These are phyloP conservation scores for Didymella keratinophila DNA, from an alignment of 2,329 filamentous ascomycete species.

Conservation along the genomic window DNA sequence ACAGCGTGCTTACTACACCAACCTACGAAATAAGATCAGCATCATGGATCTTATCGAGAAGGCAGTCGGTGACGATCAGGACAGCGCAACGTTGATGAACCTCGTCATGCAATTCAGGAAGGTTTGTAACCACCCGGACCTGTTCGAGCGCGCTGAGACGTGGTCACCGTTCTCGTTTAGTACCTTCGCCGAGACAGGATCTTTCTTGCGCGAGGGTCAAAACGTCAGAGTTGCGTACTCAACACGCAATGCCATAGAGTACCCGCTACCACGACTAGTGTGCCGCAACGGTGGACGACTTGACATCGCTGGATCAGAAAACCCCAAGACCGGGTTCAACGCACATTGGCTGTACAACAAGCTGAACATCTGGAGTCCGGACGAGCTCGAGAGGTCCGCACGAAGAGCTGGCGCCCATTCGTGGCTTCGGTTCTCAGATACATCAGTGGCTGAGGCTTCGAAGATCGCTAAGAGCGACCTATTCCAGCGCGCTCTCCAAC, in stretches of 20 bases:
- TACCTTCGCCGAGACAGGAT: slow-evolving; percentile 94
- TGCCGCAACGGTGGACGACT: slow-evolving; percentile 82
- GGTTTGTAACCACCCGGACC: slow-evolving; percentile 96
- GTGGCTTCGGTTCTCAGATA: slow-evolving; percentile 87
- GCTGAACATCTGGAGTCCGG: slow-evolving; percentile 89
- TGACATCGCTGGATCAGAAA: slow-evolving; percentile 75
- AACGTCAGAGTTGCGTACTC: slow-evolving; percentile 86
- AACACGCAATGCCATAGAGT: slow-evolving; percentile 84
- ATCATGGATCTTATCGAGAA: slow-evolving; percentile 99
- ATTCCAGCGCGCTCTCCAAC: slow-evolving; percentile 75
- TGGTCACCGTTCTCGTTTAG: slow-evolving; percentile 82
- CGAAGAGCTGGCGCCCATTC: slow-evolving; percentile 75
- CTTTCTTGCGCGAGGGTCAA: slow-evolving; percentile 87
- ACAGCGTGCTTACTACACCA: slow-evolving; percentile 91
- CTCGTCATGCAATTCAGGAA: slow-evolving; percentile 99
- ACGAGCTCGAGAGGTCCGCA: slow-evolving; percentile 73
- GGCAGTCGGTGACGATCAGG: slow-evolving; percentile 91
- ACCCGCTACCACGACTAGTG: slow-evolving; percentile 80
- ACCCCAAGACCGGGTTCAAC: slow-evolving; percentile 78
- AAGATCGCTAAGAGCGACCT: slow-evolving; percentile 72
- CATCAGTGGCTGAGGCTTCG: slow-evolving; percentile 76
- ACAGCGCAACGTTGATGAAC: slow-evolving; percentile 97
- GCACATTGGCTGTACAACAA: slow-evolving; percentile 78
- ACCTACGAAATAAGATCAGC: slow-evolving; percentile 94
- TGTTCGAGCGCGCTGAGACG: slow-evolving; percentile 94